Percentiles rank a stretch among this genome's conserved stretches.
These are phyloP conservation scores for Hericium rajendrae DNA, from an alignment of 768 basidiomycete genomes.

Conservation along the genomic window DNA sequence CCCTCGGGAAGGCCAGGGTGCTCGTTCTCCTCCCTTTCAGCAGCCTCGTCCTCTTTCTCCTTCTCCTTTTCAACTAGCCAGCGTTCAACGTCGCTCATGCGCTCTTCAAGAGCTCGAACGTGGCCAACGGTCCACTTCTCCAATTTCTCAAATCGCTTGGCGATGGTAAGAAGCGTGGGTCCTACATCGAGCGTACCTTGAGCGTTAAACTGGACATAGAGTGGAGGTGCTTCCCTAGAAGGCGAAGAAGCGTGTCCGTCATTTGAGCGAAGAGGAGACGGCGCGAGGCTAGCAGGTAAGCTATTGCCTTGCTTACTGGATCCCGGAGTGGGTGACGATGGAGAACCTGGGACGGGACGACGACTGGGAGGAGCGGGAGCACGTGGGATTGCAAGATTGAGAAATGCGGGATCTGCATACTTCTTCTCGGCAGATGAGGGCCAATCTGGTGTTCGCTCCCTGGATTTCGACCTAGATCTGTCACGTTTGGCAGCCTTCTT, in stretches of 20 bases:
- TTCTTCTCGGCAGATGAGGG: constrained; percentile 43
- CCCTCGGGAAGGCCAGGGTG: constrained; percentile 7
- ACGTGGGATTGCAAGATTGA: constrained; percentile 44
- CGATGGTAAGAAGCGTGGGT: constrained; percentile 63
- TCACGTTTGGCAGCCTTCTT: constrained; percentile 32
- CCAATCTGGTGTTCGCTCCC: constrained; percentile 33
- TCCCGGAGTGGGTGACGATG: constrained; percentile 58
- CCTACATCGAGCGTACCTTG: constrained; percentile 69
- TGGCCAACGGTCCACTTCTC: constrained; percentile 88
- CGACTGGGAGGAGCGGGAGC: constrained; percentile 33
- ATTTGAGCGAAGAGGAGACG: constrained; percentile 50
- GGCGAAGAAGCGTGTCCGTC: constrained; percentile 36
- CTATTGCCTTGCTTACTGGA: constrained; percentile 35
- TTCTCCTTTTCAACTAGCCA: constrained; percentile 84
- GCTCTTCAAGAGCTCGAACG: constrained; percentile 80
- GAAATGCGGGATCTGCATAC: constrained; percentile 45
- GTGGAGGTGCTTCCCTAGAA: constrained; percentile 51
- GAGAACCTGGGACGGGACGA: constrained; percentile 40
- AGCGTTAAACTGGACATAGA: constrained; percentile 68
- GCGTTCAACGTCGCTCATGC: constrained; percentile 86
- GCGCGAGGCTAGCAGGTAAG: constrained; percentile 47
- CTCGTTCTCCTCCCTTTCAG: constrained; percentile 8
- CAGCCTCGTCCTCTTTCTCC: constrained; percentile 34
- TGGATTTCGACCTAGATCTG: constrained; percentile 5
- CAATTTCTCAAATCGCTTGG: constrained; percentile 78